Base-by-base conservation (phyloP, 2,329 filamentous ascomycete species). In the Alternaria triticimaculans region DNA sequence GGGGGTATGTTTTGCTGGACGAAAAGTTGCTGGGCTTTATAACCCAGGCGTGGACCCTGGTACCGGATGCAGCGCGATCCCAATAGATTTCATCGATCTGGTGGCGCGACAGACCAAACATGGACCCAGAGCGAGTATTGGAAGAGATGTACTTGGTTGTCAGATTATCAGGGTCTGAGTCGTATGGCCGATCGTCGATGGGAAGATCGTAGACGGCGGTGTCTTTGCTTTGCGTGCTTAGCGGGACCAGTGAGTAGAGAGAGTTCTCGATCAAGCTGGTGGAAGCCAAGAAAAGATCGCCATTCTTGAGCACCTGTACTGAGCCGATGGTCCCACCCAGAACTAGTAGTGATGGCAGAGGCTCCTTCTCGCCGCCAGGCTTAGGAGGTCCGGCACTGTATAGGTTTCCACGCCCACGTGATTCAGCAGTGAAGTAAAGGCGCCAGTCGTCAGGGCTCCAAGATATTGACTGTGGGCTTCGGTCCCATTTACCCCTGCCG, bases 391-490 rank as follows among this genome's bases (percentile, higher is more conserved):
- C 62, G 5, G 67, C 65, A 9, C 64, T 55, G 87, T 87, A 59
- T 82, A 87, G 83, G 46, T 87, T 93, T 0, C 93, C 82, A 53
- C 88, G 85, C 1, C 89, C 93, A 43, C 87, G 80, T 58, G 91
- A 87, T 78, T 96, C 92, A 4, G 91, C 92, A 2, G 88, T 87
- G n/a, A 94, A 86, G 71, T 91, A 92, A 6, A 97, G 80, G 6
- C 67, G 85, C 62, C 86, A 83, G 59, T 90, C 82, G 68, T 89
- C 82, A 2, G 76, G 68, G 21, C 83, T 82, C 85, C 86, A 89
- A 15, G 79, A 75, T 18, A 88, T 79, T 0, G 80, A 76, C 58
- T 78, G 78, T 0, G 87, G 86, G 63, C 86, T 88, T 12, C 83
- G 79, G 63, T 88, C 86, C 87, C 87, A 87, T 72, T 54, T 82